Base-by-base conservation (phyloP, 2,329 filamentous ascomycete genomes). In the Paracamarosporium sp. region DNA sequence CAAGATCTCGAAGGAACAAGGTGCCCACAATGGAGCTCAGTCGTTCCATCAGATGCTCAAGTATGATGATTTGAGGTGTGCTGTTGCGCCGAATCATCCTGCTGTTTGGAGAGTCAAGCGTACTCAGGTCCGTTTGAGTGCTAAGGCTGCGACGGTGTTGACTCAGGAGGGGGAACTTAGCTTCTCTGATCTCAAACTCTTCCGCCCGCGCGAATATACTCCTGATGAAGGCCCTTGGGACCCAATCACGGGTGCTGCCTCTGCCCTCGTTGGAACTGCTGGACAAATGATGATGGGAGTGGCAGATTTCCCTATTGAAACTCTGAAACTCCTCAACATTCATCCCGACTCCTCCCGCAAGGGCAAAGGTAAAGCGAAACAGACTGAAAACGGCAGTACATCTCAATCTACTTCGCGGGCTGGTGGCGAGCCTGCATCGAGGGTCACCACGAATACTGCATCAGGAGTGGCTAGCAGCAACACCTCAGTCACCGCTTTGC, bases 231-330 rank as follows among this genome's bases (percentile, higher is more conserved):
- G 76, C 0, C 76, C 77, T 17, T 72, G 68, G 66, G 77, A 79
- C 56, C 77, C 77, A 7, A 56, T 79, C 17, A 73, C 75, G 27
- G 77, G 77, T 50, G 90, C 88, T 15, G 88, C 92, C 0, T 86
- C 87, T 43, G 91, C 93, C 0, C 78, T 97, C 0, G 80, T 96
- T n/a, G 90, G 90, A 5, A 94, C 93, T n/a, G 81, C 95, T 45
- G 88, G 90, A 25, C 90, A 86, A 36, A 88, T 97, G 56, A 86
- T 91, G 68, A 90, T 96, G 85, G 91, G 92, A 1, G 83, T 96
- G 38, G 91, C 91, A 1, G 92, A 96, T 68, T 81, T 88, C 43
- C 86, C 86, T 0, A 79, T 82, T 15, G 83, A 86, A 44, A 81
- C 87, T 4, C 69, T 85, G 44, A 82, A 81, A 60, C 74, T 80